A percentile compares a stretch with the other conserved stretches of the same genome.
Evolutionary conservation across 108 stramenopile genomes (phyloP).

Genomic region (Epithemia pelagica): DNA sequence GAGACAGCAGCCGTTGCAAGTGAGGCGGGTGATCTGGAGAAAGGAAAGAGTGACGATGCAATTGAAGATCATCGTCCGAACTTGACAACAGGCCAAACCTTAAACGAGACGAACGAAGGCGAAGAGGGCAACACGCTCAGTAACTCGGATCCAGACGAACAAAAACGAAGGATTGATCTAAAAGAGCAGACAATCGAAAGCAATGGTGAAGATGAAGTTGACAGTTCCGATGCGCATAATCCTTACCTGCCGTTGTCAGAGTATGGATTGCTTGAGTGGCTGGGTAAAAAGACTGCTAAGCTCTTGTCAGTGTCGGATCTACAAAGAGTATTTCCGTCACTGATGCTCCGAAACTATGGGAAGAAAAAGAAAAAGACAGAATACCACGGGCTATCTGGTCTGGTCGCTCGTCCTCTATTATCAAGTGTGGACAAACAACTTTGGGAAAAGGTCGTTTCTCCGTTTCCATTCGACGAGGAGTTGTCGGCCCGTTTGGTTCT

Average conservation of each 20-base stretch:
- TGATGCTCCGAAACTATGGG: neutral
- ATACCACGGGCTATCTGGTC: neutral
- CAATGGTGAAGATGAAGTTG: constrained; percentile 7
- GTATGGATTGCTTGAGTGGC: constrained; percentile 4
- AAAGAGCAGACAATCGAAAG: neutral
- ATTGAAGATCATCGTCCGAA: neutral
- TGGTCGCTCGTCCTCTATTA: neutral
- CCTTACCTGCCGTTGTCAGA: constrained; percentile 7
- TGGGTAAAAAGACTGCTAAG: constrained; percentile 11
- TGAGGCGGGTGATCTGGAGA: neutral
- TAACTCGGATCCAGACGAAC: neutral
- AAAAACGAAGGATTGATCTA: neutral
- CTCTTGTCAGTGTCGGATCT: neutral
- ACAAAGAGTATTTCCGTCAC: neutral
- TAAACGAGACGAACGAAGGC: neutral
- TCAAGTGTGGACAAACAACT: neutral
- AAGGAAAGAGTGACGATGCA: neutral
- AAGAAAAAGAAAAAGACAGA: constrained; percentile 13
- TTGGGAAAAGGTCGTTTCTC: constrained; percentile 4
- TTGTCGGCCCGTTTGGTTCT: neutral
- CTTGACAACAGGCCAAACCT: neutral
- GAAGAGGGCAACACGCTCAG: neutral
- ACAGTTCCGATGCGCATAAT: neutral
- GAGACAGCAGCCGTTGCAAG: neutral
- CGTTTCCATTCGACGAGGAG: neutral